phyloP scores from a whole-genome alignment of 441 rosid genomes.

The Melastoma candidum region DNA sequence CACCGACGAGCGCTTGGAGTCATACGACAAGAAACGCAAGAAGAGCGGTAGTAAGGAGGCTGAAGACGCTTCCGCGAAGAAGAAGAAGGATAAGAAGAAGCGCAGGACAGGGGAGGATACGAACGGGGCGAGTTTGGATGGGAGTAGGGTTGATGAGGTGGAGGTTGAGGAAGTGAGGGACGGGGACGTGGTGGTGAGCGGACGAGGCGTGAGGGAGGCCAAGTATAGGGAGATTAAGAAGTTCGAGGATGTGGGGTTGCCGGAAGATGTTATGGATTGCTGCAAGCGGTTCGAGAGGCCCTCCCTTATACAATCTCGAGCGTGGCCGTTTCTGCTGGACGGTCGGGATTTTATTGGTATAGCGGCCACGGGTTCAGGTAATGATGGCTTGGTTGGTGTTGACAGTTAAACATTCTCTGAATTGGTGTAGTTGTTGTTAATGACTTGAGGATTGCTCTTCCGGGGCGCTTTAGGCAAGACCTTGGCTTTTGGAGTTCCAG shows the following conservation, averaged over 20 bases:
- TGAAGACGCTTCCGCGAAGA: slow-evolving; percentile 7
- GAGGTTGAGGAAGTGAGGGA: slow-evolving; percentile 19
- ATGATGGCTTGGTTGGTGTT: not conserved
- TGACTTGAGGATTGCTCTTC: not conserved
- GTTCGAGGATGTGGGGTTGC: slow-evolving; percentile 49
- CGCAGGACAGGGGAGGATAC: slow-evolving; percentile 1
- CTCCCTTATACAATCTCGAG: slow-evolving; percentile 80
- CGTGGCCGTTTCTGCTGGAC: slow-evolving; percentile 87
- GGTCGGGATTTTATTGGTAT: slow-evolving; percentile 90
- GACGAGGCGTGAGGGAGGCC: slow-evolving; percentile 44
- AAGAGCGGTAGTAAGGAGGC: slow-evolving; percentile 7
- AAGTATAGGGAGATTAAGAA: slow-evolving; percentile 50
- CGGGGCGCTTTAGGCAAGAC: slow-evolving; percentile 54
- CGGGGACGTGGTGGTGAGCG: slow-evolving; percentile 48
- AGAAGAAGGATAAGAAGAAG: not conserved
- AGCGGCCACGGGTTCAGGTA: slow-evolving; percentile 94
- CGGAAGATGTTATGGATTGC: slow-evolving; percentile 59
- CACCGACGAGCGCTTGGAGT: not conserved
- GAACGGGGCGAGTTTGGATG: slow-evolving; percentile 7
- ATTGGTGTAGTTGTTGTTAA: not conserved
- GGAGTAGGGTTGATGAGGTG: slow-evolving; percentile 3
- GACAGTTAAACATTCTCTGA: not conserved
- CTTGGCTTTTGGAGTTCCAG: slow-evolving; percentile 82
- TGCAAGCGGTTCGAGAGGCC: slow-evolving; percentile 66
- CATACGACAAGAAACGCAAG: not conserved